A percentile compares a stretch with the other conserved stretches of the same genome.
Conservation (phyloP, 1,139 yeast genomes). For the Pichia sp. region DNA sequence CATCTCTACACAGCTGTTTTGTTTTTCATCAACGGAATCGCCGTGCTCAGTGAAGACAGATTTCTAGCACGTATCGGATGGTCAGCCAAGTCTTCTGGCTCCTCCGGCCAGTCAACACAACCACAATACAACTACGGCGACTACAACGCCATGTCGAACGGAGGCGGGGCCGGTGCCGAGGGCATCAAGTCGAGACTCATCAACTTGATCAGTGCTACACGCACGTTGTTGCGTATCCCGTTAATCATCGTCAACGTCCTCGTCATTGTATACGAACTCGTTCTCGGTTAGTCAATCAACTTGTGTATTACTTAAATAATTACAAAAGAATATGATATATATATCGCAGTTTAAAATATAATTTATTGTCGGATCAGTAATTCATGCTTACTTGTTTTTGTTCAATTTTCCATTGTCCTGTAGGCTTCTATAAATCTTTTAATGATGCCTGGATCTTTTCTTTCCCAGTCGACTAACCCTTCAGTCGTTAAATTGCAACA, state of each 20-base stretch:
- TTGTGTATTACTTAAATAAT: no score
- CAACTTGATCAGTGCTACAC: constrained; percentile 66
- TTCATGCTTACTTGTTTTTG: no score
- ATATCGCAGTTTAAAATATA: no score
- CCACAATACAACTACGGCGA: constrained; percentile 24
- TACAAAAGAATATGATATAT: no score
- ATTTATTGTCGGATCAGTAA: no score
- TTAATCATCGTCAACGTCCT: constrained; percentile 64
- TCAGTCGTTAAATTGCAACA: constrained; percentile 9
- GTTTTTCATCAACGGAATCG: constrained; percentile 70
- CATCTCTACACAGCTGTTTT: constrained; percentile 56
- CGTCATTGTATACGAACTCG: constrained; percentile 69
- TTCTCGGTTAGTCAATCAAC: constrained; percentile 52
- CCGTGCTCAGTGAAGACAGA: constrained; percentile 80
- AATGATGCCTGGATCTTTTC: constrained; percentile 17
- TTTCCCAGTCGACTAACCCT: constrained; percentile 20
- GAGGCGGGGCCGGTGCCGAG: constrained; percentile 7
- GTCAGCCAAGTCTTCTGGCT: constrained; percentile 15
- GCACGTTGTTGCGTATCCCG: constrained; percentile 76
- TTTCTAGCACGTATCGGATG: constrained; percentile 68
- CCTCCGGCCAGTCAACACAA: constrained; percentile 6
- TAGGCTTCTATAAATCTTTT: constrained; percentile 13
- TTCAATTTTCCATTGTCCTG: no score
- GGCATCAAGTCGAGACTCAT: constrained; percentile 57
- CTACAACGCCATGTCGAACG: constrained; percentile 2